Evolutionary conservation across 768 basidiomycete species (phyloP).

Genomic region (Mycena amicta): DNA sequence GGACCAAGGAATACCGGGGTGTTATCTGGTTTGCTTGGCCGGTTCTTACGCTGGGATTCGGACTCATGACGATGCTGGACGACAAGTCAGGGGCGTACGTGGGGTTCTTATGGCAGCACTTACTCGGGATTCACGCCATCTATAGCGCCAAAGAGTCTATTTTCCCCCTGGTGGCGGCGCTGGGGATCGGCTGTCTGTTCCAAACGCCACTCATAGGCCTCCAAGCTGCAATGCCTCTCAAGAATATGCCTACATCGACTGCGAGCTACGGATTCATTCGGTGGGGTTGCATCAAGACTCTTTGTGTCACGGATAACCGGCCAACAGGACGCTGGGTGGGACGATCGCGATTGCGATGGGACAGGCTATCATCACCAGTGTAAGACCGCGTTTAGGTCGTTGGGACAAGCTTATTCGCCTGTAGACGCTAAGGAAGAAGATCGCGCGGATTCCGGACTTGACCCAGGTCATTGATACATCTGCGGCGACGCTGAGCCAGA

Average conservation of each 20-base stretch:
- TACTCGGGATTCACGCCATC: conserved; percentile 8
- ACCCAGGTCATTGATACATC: conserved; percentile 40
- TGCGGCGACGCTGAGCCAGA: conserved; percentile 46
- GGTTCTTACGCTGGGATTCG: conserved; percentile 63
- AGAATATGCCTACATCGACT: conserved; percentile 85
- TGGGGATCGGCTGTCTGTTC: conserved; percentile 62
- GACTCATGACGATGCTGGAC: conserved; percentile 72
- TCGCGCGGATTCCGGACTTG: conserved; percentile 40
- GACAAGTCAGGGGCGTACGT: conserved; percentile 54
- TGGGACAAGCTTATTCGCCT: not conserved
- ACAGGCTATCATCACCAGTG: conserved; percentile 68
- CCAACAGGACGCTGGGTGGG: conserved; percentile 67
- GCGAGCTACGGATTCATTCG: conserved; percentile 71
- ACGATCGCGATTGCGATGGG: conserved; percentile 76
- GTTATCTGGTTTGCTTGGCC: conserved; percentile 66
- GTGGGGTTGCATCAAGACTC: conserved; percentile 32
- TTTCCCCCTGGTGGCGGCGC: conserved; percentile 65
- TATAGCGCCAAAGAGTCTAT: conserved; percentile 63
- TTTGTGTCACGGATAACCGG: not conserved
- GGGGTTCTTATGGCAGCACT: not conserved
- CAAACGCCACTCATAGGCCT: conserved; percentile 67
- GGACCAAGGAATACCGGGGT: conserved; percentile 58
- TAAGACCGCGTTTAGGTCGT: conserved; percentile 31
- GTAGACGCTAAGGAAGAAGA: conserved; percentile 40
- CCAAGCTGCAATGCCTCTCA: conserved; percentile 86